phyloP scores from a whole-genome alignment of 257 asterid genomes.

The Asclepias syriaca region DNA sequence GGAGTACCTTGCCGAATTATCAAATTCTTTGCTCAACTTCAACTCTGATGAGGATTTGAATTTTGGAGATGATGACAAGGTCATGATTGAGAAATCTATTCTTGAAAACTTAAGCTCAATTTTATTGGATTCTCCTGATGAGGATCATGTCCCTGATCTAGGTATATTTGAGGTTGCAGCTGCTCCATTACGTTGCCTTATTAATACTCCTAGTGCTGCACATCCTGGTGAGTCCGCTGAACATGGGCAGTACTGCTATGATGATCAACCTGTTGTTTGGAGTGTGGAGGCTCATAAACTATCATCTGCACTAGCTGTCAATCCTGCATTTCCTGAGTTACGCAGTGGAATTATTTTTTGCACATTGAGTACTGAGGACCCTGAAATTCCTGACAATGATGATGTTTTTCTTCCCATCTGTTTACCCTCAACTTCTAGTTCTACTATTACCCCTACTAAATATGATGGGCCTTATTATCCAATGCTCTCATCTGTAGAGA shows the following conservation, averaged over 20 bases:
- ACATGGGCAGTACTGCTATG: constrained; percentile 18
- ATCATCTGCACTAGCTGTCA: constrained; percentile 31
- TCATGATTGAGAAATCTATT: constrained; percentile 39
- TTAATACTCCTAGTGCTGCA: constrained; percentile 14
- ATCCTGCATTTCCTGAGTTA: constrained; percentile 45
- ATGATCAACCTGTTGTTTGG: constrained; percentile 17
- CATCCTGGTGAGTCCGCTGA: constrained; percentile 17
- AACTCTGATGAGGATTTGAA: constrained; percentile 41
- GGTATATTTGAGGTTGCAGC: constrained; percentile 22
- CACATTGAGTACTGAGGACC: constrained; percentile 61
- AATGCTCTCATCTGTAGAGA: constrained; percentile 29
- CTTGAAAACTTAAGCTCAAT: constrained; percentile 49
- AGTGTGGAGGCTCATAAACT: constrained; percentile 29
- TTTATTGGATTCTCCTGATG: constrained; percentile 50
- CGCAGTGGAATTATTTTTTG: constrained; percentile 69
- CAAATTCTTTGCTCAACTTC: constrained; percentile 39
- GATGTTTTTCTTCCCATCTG: constrained; percentile 76
- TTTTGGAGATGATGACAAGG: constrained; percentile 34
- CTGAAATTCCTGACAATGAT: constrained; percentile 72
- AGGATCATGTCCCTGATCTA: constrained; percentile 20
- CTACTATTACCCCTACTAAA: constrained; percentile 33
- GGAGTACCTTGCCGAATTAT: constrained; percentile 33
- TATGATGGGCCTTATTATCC: constrained; percentile 34
- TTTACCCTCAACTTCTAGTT: constrained; percentile 38
- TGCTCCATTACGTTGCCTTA: constrained; percentile 27